Percentiles rank a stretch among this genome's conserved stretches.
Evolutionary conservation across 176 grass and related monocot genomes (phyloP).

Genomic region (barley (Hordeum vulgare)): MorexV3_pseudomolecules_assembly NC_058522.1:567585945-567586444

Average conservation of each 20-base stretch:
- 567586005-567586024: slow-evolving; percentile 98
- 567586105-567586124: too few species aligned
- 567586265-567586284: background rate
- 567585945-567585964: background rate
- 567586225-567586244: background rate
- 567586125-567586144: background rate
- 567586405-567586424: slow-evolving; percentile 2
- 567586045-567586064: slow-evolving; percentile 74
- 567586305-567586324: background rate
- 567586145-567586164: background rate
- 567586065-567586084: slow-evolving; percentile 95
- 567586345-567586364: background rate
- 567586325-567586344: background rate
- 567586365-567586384: background rate
- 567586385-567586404: background rate
- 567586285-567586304: background rate
- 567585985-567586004: background rate
- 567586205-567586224: background rate
- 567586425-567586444: background rate
- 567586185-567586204: background rate
- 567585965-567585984: background rate
- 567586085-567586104: too few species aligned
- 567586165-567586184: background rate
- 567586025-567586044: slow-evolving; percentile 78
- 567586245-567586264: background rate